These are phyloP conservation scores for Aspergillus hiratsukae DNA, from an alignment of 2,329 filamentous ascomycete genomes.

Conservation along the genomic window DNA sequence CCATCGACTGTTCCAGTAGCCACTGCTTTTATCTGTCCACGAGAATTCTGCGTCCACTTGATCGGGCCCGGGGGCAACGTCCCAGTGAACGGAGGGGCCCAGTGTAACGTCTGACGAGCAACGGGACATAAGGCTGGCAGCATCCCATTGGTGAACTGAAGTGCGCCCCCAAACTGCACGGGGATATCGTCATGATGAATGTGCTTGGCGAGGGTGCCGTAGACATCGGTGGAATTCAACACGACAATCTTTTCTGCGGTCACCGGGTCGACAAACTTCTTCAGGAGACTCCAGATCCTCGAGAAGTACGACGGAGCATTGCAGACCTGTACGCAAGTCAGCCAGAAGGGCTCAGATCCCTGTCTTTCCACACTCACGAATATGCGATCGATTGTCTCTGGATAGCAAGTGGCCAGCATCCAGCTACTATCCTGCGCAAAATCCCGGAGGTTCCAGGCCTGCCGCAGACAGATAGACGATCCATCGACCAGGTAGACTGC, in stretches of 20 bases:
- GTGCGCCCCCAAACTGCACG: conserved; percentile 14
- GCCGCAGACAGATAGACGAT: conserved; percentile 13
- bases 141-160: conserved; percentile 18
- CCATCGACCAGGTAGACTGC: conserved; percentile 21
- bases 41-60: conserved; percentile 14
- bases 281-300: conserved; percentile 20
- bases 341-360: not conserved
- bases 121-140: conserved; percentile 13
- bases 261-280: conserved; percentile 20
- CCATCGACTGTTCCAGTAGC: conserved; percentile 17
- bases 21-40: conserved; percentile 9
- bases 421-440: conserved; percentile 20
- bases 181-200: conserved; percentile 21
- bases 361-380: conserved; percentile 10
- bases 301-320: conserved; percentile 22
- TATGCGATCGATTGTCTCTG: conserved; percentile 20
- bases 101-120: conserved; percentile 7
- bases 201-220: conserved; percentile 7
- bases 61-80: conserved; percentile 15
- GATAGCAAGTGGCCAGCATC: conserved; percentile 25
- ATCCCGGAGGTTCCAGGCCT: conserved; percentile 17
- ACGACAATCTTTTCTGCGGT: conserved; percentile 23
- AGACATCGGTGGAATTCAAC: conserved; percentile 12
- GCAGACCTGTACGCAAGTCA: conserved; percentile 16
- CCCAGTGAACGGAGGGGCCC: not conserved